Evolutionary conservation across 768 basidiomycete species (phyloP).

Genomic region (Coprinellus micaceus): DNA sequence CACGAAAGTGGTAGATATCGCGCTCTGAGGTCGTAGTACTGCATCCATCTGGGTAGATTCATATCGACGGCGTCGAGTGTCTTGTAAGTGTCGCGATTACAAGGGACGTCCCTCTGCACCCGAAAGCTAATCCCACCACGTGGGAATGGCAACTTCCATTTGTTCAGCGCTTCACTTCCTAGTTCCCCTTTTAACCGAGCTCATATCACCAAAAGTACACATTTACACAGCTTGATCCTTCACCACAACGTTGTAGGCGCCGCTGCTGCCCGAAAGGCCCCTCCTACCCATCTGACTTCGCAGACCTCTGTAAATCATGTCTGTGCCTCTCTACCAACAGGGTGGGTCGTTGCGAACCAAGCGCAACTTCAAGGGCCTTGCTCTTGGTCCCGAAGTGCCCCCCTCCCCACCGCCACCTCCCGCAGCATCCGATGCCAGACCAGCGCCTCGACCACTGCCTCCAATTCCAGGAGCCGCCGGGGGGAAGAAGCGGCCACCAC

Average conservation of each 20-base stretch:
- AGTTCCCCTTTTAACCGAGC: neutral
- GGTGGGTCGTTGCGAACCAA: conserved; percentile 71
- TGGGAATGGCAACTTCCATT: neutral
- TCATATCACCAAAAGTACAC: neutral
- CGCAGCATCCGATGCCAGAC: conserved; percentile 8
- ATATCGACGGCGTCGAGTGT: neutral
- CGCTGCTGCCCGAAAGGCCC: too few species aligned
- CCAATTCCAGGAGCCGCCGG: conserved; percentile 11
- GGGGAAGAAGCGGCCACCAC: conserved; percentile 25
- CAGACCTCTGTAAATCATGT: conserved; percentile 1
- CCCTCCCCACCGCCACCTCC: conserved; percentile 14
- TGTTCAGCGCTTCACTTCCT: neutral
- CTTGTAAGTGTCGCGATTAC: neutral
- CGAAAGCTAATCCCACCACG: neutral
- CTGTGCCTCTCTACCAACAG: conserved; percentile 16
- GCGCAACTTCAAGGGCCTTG: conserved; percentile 84
- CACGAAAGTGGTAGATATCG: too few species aligned
- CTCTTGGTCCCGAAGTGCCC: conserved; percentile 49
- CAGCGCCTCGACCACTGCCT: conserved; percentile 19
- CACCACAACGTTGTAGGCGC: neutral
- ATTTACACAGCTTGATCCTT: neutral
- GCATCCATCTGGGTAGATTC: too few species aligned
- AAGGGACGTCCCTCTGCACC: neutral
- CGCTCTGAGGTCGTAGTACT: too few species aligned
- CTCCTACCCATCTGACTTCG: neutral